Percentiles rank a stretch among this genome's conserved stretches.
These are phyloP conservation scores for Pinus albicaulis DNA, from an alignment of 75 land plant genomes.

Conservation along the genomic window DNA sequence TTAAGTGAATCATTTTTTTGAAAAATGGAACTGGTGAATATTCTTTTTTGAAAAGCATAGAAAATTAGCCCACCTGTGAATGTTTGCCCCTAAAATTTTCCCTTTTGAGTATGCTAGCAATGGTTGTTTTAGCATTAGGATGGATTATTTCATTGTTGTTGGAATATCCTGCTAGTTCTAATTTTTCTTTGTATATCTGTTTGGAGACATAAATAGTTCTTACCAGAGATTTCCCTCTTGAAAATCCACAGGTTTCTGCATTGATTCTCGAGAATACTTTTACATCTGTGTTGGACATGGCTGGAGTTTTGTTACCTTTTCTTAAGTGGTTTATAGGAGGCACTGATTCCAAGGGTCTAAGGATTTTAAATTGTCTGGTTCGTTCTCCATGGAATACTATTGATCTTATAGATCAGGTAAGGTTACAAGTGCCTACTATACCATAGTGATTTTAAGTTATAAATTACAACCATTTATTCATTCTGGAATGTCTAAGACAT, in stretches of 20 bases:
- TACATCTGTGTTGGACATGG: slow-evolving; percentile 97
- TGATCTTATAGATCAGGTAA: slow-evolving; percentile 78
- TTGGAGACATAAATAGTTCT: background rate
- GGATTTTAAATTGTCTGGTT: slow-evolving; percentile 77
- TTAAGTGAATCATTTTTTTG: too few species aligned
- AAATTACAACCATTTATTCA: background rate
- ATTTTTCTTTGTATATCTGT: background rate
- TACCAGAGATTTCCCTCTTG: background rate
- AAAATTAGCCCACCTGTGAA: too few species aligned
- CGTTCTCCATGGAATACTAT: slow-evolving; percentile 98
- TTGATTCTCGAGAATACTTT: slow-evolving; percentile 95
- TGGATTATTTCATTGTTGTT: background rate
- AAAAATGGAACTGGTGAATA: too few species aligned
- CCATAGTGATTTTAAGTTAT: background rate
- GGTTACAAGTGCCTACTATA: background rate
- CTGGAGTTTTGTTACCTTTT: slow-evolving; percentile 84
- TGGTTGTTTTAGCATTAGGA: background rate
- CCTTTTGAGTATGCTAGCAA: too few species aligned
- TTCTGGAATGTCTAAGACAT: background rate
- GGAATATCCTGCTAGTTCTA: background rate
- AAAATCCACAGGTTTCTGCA: slow-evolving; percentile 67
- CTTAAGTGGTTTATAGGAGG: slow-evolving; percentile 93
- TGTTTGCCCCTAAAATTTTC: too few species aligned
- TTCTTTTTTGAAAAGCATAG: too few species aligned
- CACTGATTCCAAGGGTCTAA: slow-evolving; percentile 64